These are phyloP conservation scores for Acorus calamus DNA, from an alignment of 106 monocot genomes.

Conservation along the genomic window DNA sequence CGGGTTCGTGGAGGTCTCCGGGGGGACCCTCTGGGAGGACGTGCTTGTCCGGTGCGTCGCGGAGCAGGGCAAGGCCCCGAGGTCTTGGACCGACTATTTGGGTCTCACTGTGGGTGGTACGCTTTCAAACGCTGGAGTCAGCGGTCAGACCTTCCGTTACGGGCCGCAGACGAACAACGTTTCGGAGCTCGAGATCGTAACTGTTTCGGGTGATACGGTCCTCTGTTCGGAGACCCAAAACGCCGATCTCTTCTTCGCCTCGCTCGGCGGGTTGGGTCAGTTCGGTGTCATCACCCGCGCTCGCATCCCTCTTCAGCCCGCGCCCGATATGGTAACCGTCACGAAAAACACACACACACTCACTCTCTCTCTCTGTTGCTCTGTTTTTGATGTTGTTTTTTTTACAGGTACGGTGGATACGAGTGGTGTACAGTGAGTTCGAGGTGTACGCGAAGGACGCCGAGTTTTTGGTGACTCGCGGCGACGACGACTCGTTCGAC, in stretches of 20 bases:
- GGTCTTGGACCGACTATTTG: slow-evolving; percentile 89
- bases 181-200: slow-evolving; percentile 64
- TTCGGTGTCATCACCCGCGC: slow-evolving; percentile 32
- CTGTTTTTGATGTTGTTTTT: background rate
- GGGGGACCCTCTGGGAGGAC: slow-evolving; percentile 66
- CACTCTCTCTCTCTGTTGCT: too few species aligned
- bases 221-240: slow-evolving; percentile 14
- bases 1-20: slow-evolving; percentile 36
- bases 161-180: slow-evolving; percentile 87
- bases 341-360: too few species aligned
- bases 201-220: slow-evolving; percentile 16
- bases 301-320: slow-evolving; percentile 9
- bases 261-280: slow-evolving; percentile 22
- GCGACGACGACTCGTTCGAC: slow-evolving; percentile 41
- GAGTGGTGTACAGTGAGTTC: slow-evolving; percentile 63
- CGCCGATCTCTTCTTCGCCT: slow-evolving; percentile 13
- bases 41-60: slow-evolving; percentile 37
- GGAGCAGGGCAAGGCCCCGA: slow-evolving; percentile 40
- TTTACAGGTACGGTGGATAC: slow-evolving; percentile 74
- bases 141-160: slow-evolving; percentile 72
- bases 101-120: slow-evolving; percentile 85
- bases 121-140: slow-evolving; percentile 74
- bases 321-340: slow-evolving; percentile 3
- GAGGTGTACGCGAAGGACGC: slow-evolving; percentile 57
- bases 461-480: slow-evolving; percentile 47